Evolutionary conservation across 129 eudicot genomes (phyloP).

Genomic region (Flaveria brownii): DNA sequence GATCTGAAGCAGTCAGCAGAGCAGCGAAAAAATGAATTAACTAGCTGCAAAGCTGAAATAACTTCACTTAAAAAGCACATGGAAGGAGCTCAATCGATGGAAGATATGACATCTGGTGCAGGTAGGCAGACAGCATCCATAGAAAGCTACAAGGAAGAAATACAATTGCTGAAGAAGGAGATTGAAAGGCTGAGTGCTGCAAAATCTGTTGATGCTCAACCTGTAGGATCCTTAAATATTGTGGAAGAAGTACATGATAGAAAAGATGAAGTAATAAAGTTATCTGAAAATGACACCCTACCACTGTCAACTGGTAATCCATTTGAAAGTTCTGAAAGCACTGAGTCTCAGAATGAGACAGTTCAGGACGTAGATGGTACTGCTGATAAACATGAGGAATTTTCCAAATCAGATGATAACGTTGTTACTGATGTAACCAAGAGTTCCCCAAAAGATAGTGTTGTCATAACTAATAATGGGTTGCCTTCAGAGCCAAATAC

Average conservation of each 20-base stretch:
- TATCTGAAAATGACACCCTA: conserved; percentile 38
- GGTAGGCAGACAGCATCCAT: conserved; percentile 43
- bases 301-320: conserved; percentile 39
- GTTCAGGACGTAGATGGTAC: conserved; percentile 32
- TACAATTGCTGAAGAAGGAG: conserved; percentile 49
- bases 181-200: conserved; percentile 48
- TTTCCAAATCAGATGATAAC: conserved; percentile 47
- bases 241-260: conserved; percentile 35
- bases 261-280: conserved; percentile 40
- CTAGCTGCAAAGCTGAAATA: conserved; percentile 84
- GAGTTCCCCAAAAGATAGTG: conserved; percentile 34
- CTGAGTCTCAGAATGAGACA: conserved; percentile 29
- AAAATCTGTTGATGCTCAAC: conserved; percentile 29
- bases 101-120: conserved; percentile 30
- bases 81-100: conserved; percentile 61
- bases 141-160: conserved; percentile 55
- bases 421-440: conserved; percentile 32
- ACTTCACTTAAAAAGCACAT: conserved; percentile 75
- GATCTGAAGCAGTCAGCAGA: conserved; percentile 66
- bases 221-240: conserved; percentile 38
- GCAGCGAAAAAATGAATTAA: conserved; percentile 63
- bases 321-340: conserved; percentile 31
- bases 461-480: conserved; percentile 41
- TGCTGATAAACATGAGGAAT: conserved; percentile 28
- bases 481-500: conserved; percentile 37